Conservation (phyloP, 2,329 filamentous ascomycete species). For the Nannizziopsis barbatae region DNA sequence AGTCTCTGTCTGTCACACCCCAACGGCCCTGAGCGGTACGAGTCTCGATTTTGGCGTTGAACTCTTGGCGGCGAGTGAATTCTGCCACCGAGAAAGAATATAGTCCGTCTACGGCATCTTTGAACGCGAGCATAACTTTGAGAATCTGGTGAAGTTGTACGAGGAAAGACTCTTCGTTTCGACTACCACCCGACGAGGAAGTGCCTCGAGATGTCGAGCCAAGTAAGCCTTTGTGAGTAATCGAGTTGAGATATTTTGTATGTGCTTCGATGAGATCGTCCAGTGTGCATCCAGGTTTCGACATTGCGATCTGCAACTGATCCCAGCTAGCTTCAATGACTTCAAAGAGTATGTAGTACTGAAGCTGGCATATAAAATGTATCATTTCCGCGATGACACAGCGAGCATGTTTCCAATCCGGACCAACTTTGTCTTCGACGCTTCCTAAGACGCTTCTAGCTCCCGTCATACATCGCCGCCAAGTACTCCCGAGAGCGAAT, state of each 20-base stretch:
- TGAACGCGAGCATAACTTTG: constrained; percentile 86
- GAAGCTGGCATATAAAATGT: constrained; percentile 90
- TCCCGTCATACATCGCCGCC: constrained; percentile 93
- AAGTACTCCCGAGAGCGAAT: constrained; percentile 80
- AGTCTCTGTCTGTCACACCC: constrained; percentile 49
- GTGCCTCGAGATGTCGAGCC: constrained; percentile 47
- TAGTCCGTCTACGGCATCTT: constrained; percentile 82
- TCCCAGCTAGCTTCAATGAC: constrained; percentile 97
- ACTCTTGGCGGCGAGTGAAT: constrained; percentile 82
- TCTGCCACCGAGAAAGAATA: constrained; percentile 93
- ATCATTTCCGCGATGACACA: constrained; percentile 95
- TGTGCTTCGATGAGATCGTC: constrained; percentile 93
- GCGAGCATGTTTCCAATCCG: constrained; percentile 82
- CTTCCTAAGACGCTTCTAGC: constrained; percentile 78
- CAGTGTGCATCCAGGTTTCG: constrained; percentile 75
- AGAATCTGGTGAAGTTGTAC: constrained; percentile 84
- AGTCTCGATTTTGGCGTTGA: constrained; percentile 59
- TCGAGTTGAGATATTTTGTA: constrained; percentile 77
- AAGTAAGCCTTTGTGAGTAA: constrained; percentile 89
- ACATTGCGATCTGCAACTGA: constrained; percentile 70
- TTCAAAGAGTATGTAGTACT: constrained; percentile 98
- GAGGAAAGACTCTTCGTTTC: constrained; percentile 68
- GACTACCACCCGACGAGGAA: constrained; percentile 30
- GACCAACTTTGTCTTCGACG: constrained; percentile 57
- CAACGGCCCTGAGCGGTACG: constrained; percentile 54